Evolutionary conservation across 352 stramenopile species (phyloP).

Genomic region (Globisporangium megalacanthum): DNA sequence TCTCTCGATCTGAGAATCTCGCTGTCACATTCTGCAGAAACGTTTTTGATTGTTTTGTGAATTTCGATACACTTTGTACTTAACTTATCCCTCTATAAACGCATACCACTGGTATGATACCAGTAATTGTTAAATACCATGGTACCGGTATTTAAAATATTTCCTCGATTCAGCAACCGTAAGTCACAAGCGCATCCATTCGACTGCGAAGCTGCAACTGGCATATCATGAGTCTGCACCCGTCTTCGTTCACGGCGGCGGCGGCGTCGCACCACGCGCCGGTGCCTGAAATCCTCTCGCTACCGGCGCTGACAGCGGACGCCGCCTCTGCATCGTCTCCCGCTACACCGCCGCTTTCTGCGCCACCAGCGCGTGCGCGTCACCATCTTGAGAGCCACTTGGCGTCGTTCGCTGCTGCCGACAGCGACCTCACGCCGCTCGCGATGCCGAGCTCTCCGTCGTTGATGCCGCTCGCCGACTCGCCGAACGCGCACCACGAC

Average conservation of each 20-base stretch:
- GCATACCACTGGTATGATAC: too few relatives aligned
- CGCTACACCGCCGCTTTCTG: background rate
- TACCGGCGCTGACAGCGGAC: conserved; percentile 28
- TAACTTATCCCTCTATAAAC: too few relatives aligned
- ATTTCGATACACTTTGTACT: too few relatives aligned
- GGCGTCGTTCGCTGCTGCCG: conserved; percentile 16
- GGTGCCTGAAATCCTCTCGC: conserved; percentile 34
- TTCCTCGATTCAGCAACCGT: background rate
- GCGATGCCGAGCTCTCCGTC: conserved; percentile 39
- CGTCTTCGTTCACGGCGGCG: too few relatives aligned
- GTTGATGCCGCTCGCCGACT: conserved; percentile 35
- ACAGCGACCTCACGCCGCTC: conserved; percentile 26
- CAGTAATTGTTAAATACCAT: background rate
- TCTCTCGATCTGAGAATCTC: too few relatives aligned
- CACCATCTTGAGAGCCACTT: conserved; percentile 17
- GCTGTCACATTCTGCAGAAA: too few relatives aligned
- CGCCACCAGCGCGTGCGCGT: background rate
- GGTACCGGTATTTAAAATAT: background rate
- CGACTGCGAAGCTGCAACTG: too few relatives aligned
- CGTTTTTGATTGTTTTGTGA: too few relatives aligned
- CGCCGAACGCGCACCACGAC: conserved; percentile 13
- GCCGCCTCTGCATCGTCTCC: background rate
- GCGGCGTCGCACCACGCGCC: conserved; percentile 3
- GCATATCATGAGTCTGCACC: conserved; percentile 2
- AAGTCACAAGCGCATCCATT: too few relatives aligned